phyloP scores from a whole-genome alignment of 192 early-diverging fungal species.

The Coemansia asiatica region DNA sequence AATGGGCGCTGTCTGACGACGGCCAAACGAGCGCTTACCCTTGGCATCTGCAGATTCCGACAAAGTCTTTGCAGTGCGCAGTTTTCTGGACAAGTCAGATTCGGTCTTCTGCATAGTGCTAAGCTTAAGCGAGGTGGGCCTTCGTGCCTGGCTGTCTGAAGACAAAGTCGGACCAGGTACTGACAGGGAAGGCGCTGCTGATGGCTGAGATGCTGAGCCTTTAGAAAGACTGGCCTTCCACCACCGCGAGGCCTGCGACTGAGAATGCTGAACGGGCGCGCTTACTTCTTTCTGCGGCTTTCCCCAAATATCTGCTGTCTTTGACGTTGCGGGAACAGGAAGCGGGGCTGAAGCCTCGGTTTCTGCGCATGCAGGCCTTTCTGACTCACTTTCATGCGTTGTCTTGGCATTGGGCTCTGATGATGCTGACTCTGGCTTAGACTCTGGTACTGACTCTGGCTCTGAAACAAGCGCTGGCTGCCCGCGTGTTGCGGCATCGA shows the following conservation, averaged over 20 bases:
- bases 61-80: not conserved
- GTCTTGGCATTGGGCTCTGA: too few relatives aligned
- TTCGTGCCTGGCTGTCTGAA: not conserved
- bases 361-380: not conserved
- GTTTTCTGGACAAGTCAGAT: not conserved
- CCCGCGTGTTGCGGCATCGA: too few relatives aligned
- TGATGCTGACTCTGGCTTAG: too few relatives aligned
- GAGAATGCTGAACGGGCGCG: not conserved
- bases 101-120: conserved; percentile 2
- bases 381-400: too few relatives aligned
- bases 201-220: not conserved
- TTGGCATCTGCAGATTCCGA: not conserved
- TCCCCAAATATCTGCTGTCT: conserved; percentile 1
- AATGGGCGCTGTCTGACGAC: conserved; percentile 23
- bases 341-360: not conserved
- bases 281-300: conserved; percentile 16
- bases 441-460: too few relatives aligned
- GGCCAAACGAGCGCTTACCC: conserved; percentile 8
- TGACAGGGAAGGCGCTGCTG: not conserved
- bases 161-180: not conserved
- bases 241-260: conserved; percentile 30
- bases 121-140: not conserved
- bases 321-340: not conserved
- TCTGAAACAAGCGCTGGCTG: too few relatives aligned
- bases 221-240: conserved; percentile 45